Percentiles rank a stretch among this genome's conserved stretches.
Conservation (phyloP, 345 rosid genomes). For the Citrus maxima region DNA sequence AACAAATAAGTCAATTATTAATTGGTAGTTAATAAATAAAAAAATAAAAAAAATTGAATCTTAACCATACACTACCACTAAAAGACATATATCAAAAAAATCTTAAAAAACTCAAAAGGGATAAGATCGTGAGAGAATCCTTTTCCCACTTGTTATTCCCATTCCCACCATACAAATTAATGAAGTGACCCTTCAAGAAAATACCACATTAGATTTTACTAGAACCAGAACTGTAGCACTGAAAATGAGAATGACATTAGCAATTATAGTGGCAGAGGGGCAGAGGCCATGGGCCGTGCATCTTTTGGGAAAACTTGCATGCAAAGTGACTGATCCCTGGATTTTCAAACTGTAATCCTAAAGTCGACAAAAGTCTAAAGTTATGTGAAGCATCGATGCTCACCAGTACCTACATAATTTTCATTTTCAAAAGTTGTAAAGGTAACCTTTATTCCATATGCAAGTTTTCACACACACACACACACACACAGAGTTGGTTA, state of each 20-base stretch:
- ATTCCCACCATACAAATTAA: no score
- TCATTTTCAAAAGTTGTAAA: neutral
- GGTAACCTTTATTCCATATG: neutral
- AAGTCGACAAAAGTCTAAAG: neutral
- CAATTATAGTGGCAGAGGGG: neutral
- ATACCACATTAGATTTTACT: neutral
- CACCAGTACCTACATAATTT: neutral
- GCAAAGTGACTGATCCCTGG: neutral
- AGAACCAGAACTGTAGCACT: neutral
- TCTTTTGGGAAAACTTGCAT: neutral
- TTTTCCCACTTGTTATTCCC: neutral
- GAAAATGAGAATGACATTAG: neutral
- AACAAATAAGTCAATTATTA: no score
- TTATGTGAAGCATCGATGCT: neutral
- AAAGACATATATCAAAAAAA: accelerated
- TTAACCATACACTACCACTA: accelerated
- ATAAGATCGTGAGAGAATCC: accelerated
- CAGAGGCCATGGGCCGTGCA: no score
- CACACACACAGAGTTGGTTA: no score
- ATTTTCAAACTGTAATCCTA: neutral
- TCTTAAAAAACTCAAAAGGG: no score
- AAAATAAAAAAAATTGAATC: accelerated
- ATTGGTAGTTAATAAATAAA: no score
- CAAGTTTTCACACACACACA: neutral
- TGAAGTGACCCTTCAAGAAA: neutral